Base-by-base conservation (phyloP, 2,329 filamentous ascomycete genomes). In the Lecanicillium sp. region DNA sequence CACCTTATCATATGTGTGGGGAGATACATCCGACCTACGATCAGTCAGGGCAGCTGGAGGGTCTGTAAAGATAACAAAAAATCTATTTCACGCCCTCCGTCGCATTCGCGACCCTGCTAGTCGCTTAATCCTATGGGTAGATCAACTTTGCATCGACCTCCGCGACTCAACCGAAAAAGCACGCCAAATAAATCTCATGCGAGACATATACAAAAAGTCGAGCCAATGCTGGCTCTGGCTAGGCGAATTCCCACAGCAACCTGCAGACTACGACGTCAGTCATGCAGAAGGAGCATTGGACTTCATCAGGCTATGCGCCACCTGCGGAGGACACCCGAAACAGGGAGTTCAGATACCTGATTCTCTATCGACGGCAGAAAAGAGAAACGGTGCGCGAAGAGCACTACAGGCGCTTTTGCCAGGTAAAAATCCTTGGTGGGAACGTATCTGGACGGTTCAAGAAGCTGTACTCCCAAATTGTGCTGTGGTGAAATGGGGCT, bases 121-220 rank as follows among this genome's bases (percentile, higher is more conserved):
- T 25, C 22, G 7, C 11, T 7, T 25, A 25, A 25, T 11, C 22
- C 29, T 48, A 4, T 49, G 45, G 43, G 39, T 48, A 17, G 47
- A 49, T 18, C 41, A 43, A n/a, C 37, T 49, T 7, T 48, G 47
- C 39, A 45, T 49, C n/a, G 39, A 49, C 34, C 43, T 43, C 28
- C 14, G 33, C 13, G 41, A 49, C 20, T 10, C 40, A 10, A 22
- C 18, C 13, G 47, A 50, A 19, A 38, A 43, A 30, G 32, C 39
- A 8, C 17, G n/a, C 4, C 46, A 48, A 29, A 36, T 47, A 10
- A 39, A 42, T 12, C 41, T 45, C 3, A 44, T 45, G 36, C 32
- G 40, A 13, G 28, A 31, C 35, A 47, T 50, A 33, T 50, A 44
- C 38, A 33, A 39, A 11, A 36, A 48, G 13, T 46, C 46, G 14